phyloP scores from a whole-genome alignment of 805 yeast genomes.

The Torulaspora maleeae region DNA sequence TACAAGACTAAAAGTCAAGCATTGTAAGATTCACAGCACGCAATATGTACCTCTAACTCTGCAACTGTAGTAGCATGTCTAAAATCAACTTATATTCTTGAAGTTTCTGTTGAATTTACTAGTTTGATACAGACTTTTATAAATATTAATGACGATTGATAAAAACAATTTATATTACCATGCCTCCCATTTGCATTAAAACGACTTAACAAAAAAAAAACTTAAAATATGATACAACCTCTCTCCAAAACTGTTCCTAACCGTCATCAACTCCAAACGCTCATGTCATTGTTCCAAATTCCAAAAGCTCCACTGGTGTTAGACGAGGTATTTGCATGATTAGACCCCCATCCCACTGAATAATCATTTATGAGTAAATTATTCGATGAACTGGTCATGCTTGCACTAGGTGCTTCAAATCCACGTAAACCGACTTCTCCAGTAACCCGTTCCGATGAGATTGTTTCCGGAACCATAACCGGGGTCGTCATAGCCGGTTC shows the following conservation, averaged over 20 bases:
- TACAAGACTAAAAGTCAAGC: neutral
- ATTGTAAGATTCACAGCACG: neutral
- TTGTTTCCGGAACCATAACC: slow-evolving; percentile 5
- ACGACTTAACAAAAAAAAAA: slow-evolving; percentile 5
- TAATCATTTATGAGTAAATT: slow-evolving; percentile 20
- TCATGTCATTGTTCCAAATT: slow-evolving; percentile 37
- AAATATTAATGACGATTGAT: slow-evolving; percentile 5
- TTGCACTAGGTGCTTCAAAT: slow-evolving; percentile 5
- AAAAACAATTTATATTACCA: slow-evolving; percentile 4
- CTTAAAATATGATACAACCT: slow-evolving; percentile 8
- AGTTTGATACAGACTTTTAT: slow-evolving; percentile 12
- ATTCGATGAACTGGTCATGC: slow-evolving; percentile 4
- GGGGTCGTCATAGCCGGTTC: slow-evolving; percentile 3
- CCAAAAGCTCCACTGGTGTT: slow-evolving; percentile 18
- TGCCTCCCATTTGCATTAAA: slow-evolving; percentile 4
- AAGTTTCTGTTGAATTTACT: neutral
- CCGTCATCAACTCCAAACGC: slow-evolving; percentile 36
- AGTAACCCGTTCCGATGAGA: slow-evolving; percentile 6
- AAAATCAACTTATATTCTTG: too few species aligned
- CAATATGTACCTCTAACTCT: neutral
- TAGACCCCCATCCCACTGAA: slow-evolving; percentile 27
- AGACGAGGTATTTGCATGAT: slow-evolving; percentile 15
- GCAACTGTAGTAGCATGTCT: too few species aligned
- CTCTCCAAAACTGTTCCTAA: slow-evolving; percentile 5
- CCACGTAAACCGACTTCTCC: slow-evolving; percentile 5